Conservation (phyloP, 257 asterid species). For the Eucommia ulmoides region DNA sequence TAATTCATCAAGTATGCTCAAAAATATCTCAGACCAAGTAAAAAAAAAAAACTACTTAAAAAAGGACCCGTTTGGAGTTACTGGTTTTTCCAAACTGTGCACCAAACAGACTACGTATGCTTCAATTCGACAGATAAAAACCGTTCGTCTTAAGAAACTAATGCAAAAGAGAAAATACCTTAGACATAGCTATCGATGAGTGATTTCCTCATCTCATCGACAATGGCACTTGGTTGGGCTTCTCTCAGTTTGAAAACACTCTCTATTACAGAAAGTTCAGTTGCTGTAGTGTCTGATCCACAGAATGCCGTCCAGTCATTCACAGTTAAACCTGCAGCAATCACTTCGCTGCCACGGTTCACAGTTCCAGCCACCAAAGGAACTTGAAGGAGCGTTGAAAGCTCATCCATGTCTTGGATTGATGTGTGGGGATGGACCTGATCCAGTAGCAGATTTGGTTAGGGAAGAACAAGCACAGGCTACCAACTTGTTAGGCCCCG, state of each 20-base stretch:
- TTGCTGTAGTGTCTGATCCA: slow-evolving; percentile 89
- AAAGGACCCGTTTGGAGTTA: too few species aligned
- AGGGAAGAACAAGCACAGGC: too few species aligned
- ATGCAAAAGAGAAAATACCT: slow-evolving; percentile 3
- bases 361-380: slow-evolving; percentile 87
- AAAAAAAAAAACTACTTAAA: too few species aligned
- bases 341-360: slow-evolving; percentile 82
- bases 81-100: too few species aligned
- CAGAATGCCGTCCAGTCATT: slow-evolving; percentile 95
- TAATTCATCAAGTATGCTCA: too few species aligned
- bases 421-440: slow-evolving; percentile 95
- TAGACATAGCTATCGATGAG: slow-evolving; percentile 65
- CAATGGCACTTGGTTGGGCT: slow-evolving; percentile 76
- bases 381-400: slow-evolving; percentile 84
- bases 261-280: slow-evolving; percentile 75
- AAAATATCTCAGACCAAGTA: too few species aligned
- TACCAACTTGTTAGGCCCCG: too few species aligned
- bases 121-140: too few species aligned
- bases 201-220: slow-evolving; percentile 80
- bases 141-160: neutral
- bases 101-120: too few species aligned
- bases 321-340: slow-evolving; percentile 67
- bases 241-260: slow-evolving; percentile 78
- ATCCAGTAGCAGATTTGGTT: neutral
- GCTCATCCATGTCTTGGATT: slow-evolving; percentile 78